phyloP scores from a whole-genome alignment of 1,284 basidiomycete species.

The Leccinum pachyderme region DNA sequence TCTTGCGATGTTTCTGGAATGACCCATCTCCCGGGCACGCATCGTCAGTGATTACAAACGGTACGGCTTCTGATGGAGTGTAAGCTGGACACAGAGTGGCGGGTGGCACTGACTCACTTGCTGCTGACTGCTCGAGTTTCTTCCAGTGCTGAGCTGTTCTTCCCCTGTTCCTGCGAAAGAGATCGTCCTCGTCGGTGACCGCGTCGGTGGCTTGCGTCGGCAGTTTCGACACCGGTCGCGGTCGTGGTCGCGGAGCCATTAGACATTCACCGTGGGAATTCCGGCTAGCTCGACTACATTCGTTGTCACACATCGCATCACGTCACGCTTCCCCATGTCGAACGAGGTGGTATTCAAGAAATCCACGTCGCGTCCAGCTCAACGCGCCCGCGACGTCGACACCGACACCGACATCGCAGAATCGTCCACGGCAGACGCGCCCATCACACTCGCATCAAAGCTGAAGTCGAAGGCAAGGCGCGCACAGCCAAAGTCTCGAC shows the following conservation, averaged over 20 bases:
- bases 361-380: conserved; percentile 51
- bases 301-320: conserved; percentile 33
- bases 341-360: conserved; percentile 52
- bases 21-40: conserved; percentile 23
- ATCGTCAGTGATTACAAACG: conserved; percentile 20
- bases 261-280: conserved; percentile 48
- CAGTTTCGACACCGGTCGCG: conserved; percentile 41
- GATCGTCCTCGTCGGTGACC: conserved; percentile 55
- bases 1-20: conserved; percentile 37
- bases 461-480: conserved; percentile 68
- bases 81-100: conserved; percentile 11
- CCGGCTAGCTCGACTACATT: conserved; percentile 16
- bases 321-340: conserved; percentile 24
- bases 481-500: conserved; percentile 57
- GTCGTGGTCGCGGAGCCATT: conserved; percentile 50
- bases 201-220: conserved; percentile 18
- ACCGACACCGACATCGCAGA: conserved; percentile 31
- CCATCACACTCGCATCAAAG: conserved; percentile 58
- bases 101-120: conserved; percentile 39
- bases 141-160: conserved; percentile 56
- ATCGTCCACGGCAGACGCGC: conserved; percentile 40
- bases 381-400: conserved; percentile 47
- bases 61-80: conserved; percentile 20
- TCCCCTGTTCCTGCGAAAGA: conserved; percentile 62
- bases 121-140: conserved; percentile 50